Percentiles rank a stretch among this genome's conserved stretches.
phyloP scores from a whole-genome alignment of 164 flowering plant species.

The Nymphaea colorata region DNA sequence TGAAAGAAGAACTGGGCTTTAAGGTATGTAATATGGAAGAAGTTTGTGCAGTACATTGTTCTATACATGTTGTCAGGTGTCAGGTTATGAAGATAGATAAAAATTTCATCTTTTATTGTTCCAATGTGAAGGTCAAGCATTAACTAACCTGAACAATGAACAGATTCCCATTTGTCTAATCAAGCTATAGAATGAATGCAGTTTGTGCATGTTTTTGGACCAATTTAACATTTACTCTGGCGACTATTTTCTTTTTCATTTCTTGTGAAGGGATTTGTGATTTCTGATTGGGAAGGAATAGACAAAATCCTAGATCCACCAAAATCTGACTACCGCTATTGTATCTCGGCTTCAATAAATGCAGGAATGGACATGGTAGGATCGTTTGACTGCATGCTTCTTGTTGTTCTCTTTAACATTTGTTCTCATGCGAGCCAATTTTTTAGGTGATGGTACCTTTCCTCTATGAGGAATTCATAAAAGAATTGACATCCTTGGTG shows the following conservation, averaged over 20 bases:
- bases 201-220: too few relatives aligned
- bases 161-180: too few relatives aligned
- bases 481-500: constrained; percentile 39
- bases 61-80: too few relatives aligned
- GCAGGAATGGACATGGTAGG: constrained; percentile 86
- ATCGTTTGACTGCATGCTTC: neutral
- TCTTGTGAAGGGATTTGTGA: constrained; percentile 56
- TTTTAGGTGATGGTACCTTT: constrained; percentile 82
- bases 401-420: neutral
- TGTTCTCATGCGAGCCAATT: constrained; percentile 4
- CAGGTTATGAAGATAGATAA: too few relatives aligned
- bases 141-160: too few relatives aligned
- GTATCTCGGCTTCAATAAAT: constrained; percentile 47
- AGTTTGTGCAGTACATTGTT: too few relatives aligned
- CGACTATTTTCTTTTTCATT: too few relatives aligned
- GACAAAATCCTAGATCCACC: constrained; percentile 18
- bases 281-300: constrained; percentile 79
- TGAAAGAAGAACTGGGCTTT: constrained; percentile 73
- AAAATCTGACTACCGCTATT: constrained; percentile 52
- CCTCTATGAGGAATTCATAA: constrained; percentile 40
- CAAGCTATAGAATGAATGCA: too few relatives aligned
- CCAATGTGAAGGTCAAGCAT: too few relatives aligned
- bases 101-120: too few relatives aligned
- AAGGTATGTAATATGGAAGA: constrained; percentile 27
- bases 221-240: too few relatives aligned